phyloP scores from a whole-genome alignment of 1,284 basidiomycete species.

The Cerioporus squamosus region DNA sequence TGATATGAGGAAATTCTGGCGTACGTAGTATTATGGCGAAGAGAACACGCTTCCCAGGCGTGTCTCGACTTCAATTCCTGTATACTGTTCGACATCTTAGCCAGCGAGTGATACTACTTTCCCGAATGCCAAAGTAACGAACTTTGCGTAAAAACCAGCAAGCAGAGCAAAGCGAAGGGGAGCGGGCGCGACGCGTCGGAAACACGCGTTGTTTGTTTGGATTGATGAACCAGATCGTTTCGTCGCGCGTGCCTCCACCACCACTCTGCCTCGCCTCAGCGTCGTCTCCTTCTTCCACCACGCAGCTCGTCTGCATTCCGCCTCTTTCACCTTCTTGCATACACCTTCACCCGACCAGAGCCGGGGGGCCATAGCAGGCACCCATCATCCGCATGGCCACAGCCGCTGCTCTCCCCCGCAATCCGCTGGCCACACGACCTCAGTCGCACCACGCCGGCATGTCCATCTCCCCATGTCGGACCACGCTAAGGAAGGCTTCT shows the following conservation, averaged over 20 bases:
- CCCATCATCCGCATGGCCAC: conserved; percentile 22
- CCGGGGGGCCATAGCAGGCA: neutral
- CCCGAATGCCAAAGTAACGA: no score
- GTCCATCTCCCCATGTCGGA: conserved; percentile 25
- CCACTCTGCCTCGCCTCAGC: conserved; percentile 2
- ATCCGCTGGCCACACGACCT: conserved; percentile 31
- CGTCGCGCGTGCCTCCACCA: conserved; percentile 25
- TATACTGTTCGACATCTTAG: no score
- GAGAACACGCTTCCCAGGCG: no score
- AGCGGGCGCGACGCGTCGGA: conserved; percentile 15
- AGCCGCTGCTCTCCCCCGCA: conserved; percentile 28
- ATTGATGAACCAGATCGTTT: conserved; percentile 27
- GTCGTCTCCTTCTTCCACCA: conserved; percentile 10
- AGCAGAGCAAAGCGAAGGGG: neutral
- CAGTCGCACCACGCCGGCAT: conserved; percentile 25
- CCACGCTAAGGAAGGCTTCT: conserved; percentile 23
- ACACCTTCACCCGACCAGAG: conserved; percentile 1
- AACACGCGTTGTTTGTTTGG: conserved; percentile 30
- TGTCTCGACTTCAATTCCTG: no score
- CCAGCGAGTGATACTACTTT: no score
- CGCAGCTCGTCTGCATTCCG: conserved; percentile 6
- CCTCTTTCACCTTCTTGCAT: conserved; percentile 17
- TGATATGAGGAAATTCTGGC: no score
- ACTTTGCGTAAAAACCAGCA: neutral
- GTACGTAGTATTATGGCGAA: no score